A percentile compares a stretch with the other conserved stretches of the same genome.
Evolutionary conservation across 2,329 filamentous ascomycete genomes (phyloP).

Genomic region (Neopestalotiopsis sp.): DNA sequence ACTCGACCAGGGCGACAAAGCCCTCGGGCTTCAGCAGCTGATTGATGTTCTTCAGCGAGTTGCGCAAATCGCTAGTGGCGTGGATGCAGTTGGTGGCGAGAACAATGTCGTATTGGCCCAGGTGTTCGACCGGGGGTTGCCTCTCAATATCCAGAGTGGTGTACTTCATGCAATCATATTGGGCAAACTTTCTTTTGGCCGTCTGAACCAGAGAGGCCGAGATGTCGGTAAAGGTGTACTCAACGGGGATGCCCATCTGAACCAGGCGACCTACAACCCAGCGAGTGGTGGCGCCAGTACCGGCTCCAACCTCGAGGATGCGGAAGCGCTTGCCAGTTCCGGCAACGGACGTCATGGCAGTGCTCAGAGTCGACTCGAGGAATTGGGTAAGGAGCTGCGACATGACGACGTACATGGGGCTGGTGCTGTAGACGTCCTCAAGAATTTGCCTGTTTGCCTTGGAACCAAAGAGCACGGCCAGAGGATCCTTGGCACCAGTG

Average conservation of each 20-base stretch:
- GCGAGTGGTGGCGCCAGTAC: slow-evolving; percentile 47
- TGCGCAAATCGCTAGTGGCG: slow-evolving; percentile 33
- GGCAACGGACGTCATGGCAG: neutral
- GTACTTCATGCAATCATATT: slow-evolving; percentile 30
- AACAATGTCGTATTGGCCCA: slow-evolving; percentile 34
- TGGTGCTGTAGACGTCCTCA: slow-evolving; percentile 28
- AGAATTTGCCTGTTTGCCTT: slow-evolving; percentile 25
- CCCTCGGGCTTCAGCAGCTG: slow-evolving; percentile 35
- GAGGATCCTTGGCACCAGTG: slow-evolving; percentile 24
- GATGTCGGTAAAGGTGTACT: slow-evolving; percentile 49
- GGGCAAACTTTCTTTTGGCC: slow-evolving; percentile 8
- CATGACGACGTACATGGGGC: slow-evolving; percentile 23
- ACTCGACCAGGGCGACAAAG: slow-evolving; percentile 34
- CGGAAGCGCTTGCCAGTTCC: slow-evolving; percentile 26
- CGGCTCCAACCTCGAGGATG: slow-evolving; percentile 49
- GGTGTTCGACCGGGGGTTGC: slow-evolving; percentile 22
- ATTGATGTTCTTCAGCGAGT: slow-evolving; percentile 31
- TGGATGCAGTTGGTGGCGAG: slow-evolving; percentile 44
- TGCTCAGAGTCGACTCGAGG: slow-evolving; percentile 16
- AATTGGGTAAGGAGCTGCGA: slow-evolving; percentile 26
- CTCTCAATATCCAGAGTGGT: slow-evolving; percentile 36
- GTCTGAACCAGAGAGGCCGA: slow-evolving; percentile 37
- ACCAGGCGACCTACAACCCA: slow-evolving; percentile 34
- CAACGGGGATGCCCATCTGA: slow-evolving; percentile 28
- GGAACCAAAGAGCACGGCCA: slow-evolving; percentile 29